Base-by-base conservation (phyloP, 169 alveolate species). In the Eimeria necatrix region DNA sequence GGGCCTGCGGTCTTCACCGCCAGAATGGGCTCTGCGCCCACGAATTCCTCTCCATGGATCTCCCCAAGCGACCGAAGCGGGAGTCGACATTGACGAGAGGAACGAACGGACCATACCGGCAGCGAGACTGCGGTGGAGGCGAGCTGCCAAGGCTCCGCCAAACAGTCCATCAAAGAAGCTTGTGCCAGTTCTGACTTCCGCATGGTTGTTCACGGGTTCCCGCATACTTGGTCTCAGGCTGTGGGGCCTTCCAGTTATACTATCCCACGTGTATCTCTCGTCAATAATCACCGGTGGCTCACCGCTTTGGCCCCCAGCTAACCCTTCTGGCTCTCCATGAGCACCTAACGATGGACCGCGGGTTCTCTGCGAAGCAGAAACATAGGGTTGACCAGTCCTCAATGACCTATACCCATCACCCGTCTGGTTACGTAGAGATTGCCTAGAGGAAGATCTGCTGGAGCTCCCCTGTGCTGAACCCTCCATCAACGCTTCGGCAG, bases 71-170 rank as follows among this genome's bases (percentile, higher is more conserved):
- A 53, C 12, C 24, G 52, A n/a, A 4, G 22, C 53, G 10, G 64
- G 90, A 61, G 71, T 22, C 4, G 51, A 10, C 52, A 81, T 6
- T 48, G 90, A 22, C 0, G 90, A 81, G 24, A 81, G 52, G 24
- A 81, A 51, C 49, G 90, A 81, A 10, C 90, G 90, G 60, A 81
- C 32, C 52, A 81, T 81, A 22, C 26, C 52, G 52, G 90, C 70
- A 4, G 90, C 90, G 71, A 22, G 51, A n/a, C 73, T 53, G 52
- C 73, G 53, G 52, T 81, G 90, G 26, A 53, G 22, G 20, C 70
- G 90, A 51, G 64, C 73, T 49, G 71, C 90, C 48, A 81, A 52
- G 4, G 71, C 52, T 24, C 52, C 90, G 18, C 90, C 70, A 52
- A 51, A 51, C 73, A 53, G 16, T 46, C 32, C 24, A 52, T 24